Evolutionary conservation across 345 rosid genomes (phyloP), one percentile per base, ranked within the genome.

Genomic region (Lepidium africanum): DNA sequence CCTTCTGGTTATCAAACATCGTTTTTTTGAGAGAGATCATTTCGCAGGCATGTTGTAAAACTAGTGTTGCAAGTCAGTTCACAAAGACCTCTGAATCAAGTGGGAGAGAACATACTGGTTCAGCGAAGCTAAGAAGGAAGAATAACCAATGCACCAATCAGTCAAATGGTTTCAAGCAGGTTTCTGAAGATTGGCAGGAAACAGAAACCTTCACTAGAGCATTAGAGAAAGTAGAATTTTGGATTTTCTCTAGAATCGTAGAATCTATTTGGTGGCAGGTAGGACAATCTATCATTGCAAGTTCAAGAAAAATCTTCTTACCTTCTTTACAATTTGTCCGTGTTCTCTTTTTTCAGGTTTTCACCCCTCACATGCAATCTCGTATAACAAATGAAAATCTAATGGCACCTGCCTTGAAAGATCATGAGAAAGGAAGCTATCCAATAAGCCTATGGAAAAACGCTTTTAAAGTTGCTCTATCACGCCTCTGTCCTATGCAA

Each of bases 231-330:
- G 87, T 86, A 16, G 96, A 91, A 82, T 85, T 88, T 17, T 91
- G 97, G 99, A 60, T 91, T 33, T 91, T 94, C 75, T 89, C 91
- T 33, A 91, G 99, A 74, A 79, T 86, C 25, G 95, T 91, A 33
- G 96, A 91, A 80, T 94, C 99, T 3, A 86, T 89, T 23, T 91
- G 96, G 99, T 91, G 99, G 96, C 97, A 91, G 99, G 99, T 91
- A 21, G 48, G 21, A 33, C 25, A 5, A 27, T 27, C 32, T 27
- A 1, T 27, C 32, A 27, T 27, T 27, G 33, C 48, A 32, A 33
- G 17, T 12, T 53, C 9, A 38, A 48, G 5, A 39, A 56, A 56
- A 9, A 36, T 45, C 8, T 45, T 45, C 8, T 45, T 27, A 27
- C 25, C 4, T 55, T 55, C 57, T 54, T 63, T 71, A 8, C 32